Conservation (phyloP, 208 protist genomes). For the Crithidia bombi region DNA sequence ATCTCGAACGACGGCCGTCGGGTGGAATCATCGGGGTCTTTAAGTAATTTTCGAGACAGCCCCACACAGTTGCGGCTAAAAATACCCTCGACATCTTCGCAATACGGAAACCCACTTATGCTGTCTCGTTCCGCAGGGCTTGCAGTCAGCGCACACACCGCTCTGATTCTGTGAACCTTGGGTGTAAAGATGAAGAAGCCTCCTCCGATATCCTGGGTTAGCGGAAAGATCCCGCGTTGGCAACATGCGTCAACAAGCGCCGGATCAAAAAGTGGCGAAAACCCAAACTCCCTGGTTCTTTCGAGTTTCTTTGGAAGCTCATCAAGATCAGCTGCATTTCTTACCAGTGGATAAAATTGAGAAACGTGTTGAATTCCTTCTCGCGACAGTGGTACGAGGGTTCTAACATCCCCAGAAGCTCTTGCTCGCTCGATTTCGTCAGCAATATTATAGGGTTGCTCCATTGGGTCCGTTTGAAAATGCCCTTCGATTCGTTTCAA, state of each 20-base stretch:
- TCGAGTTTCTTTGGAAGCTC: conserved; percentile 35
- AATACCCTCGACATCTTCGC: conserved; percentile 34
- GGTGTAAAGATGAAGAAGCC: conserved; percentile 62
- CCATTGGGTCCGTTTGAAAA: conserved; percentile 1
- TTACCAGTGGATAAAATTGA: conserved; percentile 34
- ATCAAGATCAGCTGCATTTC: conserved; percentile 48
- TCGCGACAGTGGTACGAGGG: conserved; percentile 28
- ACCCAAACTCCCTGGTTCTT: conserved; percentile 54
- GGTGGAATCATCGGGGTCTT: conserved; percentile 29
- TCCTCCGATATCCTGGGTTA: conserved; percentile 37
- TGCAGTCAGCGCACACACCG: conserved; percentile 42
- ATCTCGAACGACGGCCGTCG: conserved; percentile 48
- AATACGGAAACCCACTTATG: conserved; percentile 46
- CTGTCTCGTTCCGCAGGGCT: conserved; percentile 22
- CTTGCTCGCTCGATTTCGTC: conserved; percentile 40
- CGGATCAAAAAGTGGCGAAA: conserved; percentile 73
- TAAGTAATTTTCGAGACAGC: conserved; percentile 57
- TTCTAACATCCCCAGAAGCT: conserved; percentile 32
- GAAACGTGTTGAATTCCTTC: conserved; percentile 39
- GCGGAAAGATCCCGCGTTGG: conserved; percentile 76
- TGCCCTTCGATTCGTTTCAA: conserved; percentile 17
- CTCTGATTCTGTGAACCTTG: conserved; percentile 68
- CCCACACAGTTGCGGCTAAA: conserved; percentile 36
- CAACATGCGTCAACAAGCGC: conserved; percentile 73
- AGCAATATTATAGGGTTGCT: conserved; percentile 28